phyloP scores from a whole-genome alignment of 2,329 filamentous ascomycete genomes.

The Phyllosticta citribraziliensis region DNA sequence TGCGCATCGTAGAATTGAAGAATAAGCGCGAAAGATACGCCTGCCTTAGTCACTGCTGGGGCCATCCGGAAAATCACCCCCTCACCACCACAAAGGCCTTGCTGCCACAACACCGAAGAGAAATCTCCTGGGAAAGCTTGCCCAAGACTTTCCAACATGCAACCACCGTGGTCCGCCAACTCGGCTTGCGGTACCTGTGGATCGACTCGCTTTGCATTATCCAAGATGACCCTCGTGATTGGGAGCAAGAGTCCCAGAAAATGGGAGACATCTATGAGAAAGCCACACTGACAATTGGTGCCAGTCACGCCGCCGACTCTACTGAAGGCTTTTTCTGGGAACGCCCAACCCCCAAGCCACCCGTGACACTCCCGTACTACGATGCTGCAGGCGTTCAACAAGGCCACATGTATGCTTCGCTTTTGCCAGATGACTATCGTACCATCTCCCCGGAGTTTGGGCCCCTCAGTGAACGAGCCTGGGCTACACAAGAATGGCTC shows the following conservation, averaged over 20 bases:
- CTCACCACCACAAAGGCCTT: slow-evolving; percentile 16
- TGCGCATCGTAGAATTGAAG: slow-evolving; percentile 14
- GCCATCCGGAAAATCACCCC: slow-evolving; percentile 13
- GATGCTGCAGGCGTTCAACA: slow-evolving; percentile 8
- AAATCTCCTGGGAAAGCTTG: slow-evolving; percentile 13
- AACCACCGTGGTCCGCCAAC: slow-evolving; percentile 3
- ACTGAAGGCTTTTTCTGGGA: slow-evolving; percentile 9
- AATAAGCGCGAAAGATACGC: slow-evolving; percentile 6
- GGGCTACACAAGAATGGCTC: slow-evolving; percentile 8
- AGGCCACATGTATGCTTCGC: slow-evolving; percentile 13
- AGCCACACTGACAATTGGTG: slow-evolving; percentile 5
- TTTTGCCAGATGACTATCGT: slow-evolving; percentile 13
- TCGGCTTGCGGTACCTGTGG: slow-evolving; percentile 13
- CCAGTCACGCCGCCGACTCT: neutral
- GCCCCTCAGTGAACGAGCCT: slow-evolving; percentile 11
- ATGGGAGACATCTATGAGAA: slow-evolving; percentile 11
- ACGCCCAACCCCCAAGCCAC: neutral
- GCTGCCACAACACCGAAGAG: slow-evolving; percentile 11
- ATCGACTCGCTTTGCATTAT: slow-evolving; percentile 15
- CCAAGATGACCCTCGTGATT: slow-evolving; percentile 11
- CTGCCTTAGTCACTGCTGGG: slow-evolving; percentile 18
- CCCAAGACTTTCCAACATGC: slow-evolving; percentile 12
- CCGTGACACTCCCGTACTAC: slow-evolving; percentile 13
- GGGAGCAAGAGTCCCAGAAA: slow-evolving; percentile 3
- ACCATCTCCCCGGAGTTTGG: slow-evolving; percentile 14